Base-by-base conservation (phyloP, 352 stramenopile genomes). In the Phytopythium cucurbitacearum region DNA sequence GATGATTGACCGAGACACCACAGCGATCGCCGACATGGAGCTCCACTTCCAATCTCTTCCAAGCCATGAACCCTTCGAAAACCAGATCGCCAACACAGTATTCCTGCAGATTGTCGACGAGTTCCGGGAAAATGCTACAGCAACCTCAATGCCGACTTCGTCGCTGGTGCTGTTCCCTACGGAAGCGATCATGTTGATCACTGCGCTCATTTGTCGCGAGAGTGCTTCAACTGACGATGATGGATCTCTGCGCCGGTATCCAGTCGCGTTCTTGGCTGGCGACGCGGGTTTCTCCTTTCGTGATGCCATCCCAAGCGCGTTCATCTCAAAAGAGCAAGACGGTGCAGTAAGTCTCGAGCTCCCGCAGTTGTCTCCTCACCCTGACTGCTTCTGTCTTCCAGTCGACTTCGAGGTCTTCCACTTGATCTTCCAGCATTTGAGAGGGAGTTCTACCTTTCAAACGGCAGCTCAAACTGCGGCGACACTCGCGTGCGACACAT, bases 311-410 rank as follows among this genome's bases (percentile, higher is more conserved):
- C 81, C 80, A 1, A 86, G 65, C 35, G 60, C 68, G 0, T 87
- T 86, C 21, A 58, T 87, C n/a, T 60, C 53, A 28, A 13, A 64
- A 32, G 53, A 70, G 0, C 48, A 48, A 15, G 48, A 39, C 2
- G 53, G 65, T 0, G 37, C 46, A 21, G 39, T 61, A 2, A 38
- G 50, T 9, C 45, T 89, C 0, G 72, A 88, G 45, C 65, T 93
- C 12, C 83, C 83, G 21, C 80, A 94, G 48, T 53, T 94, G 7
- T 90, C 80, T 34, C 83, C 83, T 7, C 79, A 90, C 38, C 80
- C 80, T 12, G 76, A 94, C 28, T 94, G 83, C 34, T 93, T 93
- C 50, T 93, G 83, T 36, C 64, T 93, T 12, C 80, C 83, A 9
- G 73, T 91, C 0, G 83, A 93, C 56, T 88, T 93, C 34, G 74